phyloP scores from a whole-genome alignment of 202 grass and related monocot genomes.

The Hordeum pubiflorum region DNA sequence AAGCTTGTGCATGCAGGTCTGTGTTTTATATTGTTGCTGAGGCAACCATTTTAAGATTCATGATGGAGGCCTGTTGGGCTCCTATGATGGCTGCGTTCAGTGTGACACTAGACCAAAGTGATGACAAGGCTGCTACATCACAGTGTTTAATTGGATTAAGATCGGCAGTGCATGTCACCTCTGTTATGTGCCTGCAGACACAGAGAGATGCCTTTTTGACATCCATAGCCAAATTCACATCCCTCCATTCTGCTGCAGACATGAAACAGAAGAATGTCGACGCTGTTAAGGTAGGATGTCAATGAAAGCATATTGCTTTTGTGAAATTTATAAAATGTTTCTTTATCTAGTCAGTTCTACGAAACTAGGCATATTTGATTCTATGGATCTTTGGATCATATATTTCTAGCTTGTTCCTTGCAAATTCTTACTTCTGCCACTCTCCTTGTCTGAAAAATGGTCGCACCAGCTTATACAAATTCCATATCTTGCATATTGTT shows the following conservation, averaged over 20 bases:
- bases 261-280: conserved; percentile 99
- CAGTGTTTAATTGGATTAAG: conserved; percentile 90
- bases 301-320: conserved; percentile 2
- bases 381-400: neutral
- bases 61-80: conserved; percentile 97
- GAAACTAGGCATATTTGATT: neutral
- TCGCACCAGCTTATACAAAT: conserved; percentile 3
- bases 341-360: conserved; percentile 1
- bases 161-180: conserved; percentile 76
- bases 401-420: neutral
- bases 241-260: conserved; percentile 82
- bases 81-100: conserved; percentile 99
- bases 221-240: conserved; percentile 93
- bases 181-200: conserved; percentile 93
- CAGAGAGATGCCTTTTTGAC: conserved; percentile 96
- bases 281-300: conserved; percentile 69
- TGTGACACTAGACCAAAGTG: conserved; percentile 77
- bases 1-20: conserved; percentile 50
- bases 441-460: neutral
- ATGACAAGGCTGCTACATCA: conserved; percentile 76
- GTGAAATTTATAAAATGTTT: neutral
- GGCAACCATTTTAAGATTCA: conserved; percentile 84
- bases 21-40: conserved; percentile 79
- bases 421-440: neutral
- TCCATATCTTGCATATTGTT: neutral